Conservation (phyloP, 139 green algal species). For the Tetradesmus obliquus region DNA sequence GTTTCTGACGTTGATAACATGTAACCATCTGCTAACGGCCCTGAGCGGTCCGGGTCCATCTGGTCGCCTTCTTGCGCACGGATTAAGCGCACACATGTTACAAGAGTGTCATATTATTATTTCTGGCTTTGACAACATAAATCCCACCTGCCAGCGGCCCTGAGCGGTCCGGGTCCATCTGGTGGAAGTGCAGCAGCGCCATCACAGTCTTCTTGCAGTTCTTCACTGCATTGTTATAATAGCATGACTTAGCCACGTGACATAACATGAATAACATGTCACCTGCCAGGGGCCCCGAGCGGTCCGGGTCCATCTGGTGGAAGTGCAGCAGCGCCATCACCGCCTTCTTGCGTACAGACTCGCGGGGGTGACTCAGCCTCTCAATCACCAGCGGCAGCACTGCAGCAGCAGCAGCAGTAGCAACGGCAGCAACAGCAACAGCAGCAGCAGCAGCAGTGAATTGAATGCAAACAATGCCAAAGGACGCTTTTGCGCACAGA, state of each 20-base stretch:
- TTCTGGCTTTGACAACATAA: background rate
- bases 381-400: slow-evolving; percentile 73
- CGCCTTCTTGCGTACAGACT: slow-evolving; percentile 94
- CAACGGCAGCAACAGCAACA: background rate
- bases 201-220: slow-evolving; percentile 97
- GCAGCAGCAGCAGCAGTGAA: no score
- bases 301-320: slow-evolving; percentile 77
- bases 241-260: no score
- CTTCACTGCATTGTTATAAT: slow-evolving; percentile 49
- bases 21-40: slow-evolving; percentile 52
- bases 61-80: slow-evolving; percentile 93
- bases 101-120: background rate
- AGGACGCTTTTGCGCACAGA: slow-evolving; percentile 83
- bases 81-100: slow-evolving; percentile 3
- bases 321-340: slow-evolving; percentile 92
- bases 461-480: background rate
- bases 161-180: slow-evolving; percentile 78
- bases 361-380: slow-evolving; percentile 81
- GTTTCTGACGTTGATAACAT: no score
- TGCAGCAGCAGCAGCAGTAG: background rate
- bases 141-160: slow-evolving; percentile 57
- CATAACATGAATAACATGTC: background rate
- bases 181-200: slow-evolving; percentile 83
- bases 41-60: slow-evolving; percentile 76
- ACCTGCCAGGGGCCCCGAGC: slow-evolving; percentile 65